A percentile compares a stretch with the other conserved stretches of the same genome.
Evolutionary conservation across 2,329 filamentous ascomycete species (phyloP).

Genomic region (Penicillium glabrum): DNA sequence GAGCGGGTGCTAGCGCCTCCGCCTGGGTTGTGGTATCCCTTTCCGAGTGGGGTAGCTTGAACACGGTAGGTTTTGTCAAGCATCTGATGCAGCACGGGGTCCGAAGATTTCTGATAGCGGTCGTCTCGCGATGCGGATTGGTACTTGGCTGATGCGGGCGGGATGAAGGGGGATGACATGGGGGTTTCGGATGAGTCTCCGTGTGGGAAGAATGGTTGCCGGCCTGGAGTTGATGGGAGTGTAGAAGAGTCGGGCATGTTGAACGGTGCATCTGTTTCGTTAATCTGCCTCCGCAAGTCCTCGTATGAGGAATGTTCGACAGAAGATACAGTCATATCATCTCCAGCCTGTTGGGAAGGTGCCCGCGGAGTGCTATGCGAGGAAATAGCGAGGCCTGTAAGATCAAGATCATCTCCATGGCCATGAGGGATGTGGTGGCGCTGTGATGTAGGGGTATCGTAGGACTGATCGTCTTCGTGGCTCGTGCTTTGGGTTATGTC

Average conservation of each 20-base stretch:
- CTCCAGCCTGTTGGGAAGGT: slow-evolving; percentile 29
- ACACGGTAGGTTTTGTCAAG: slow-evolving; percentile 94
- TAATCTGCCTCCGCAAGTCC: slow-evolving; percentile 66
- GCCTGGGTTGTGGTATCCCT: slow-evolving; percentile 31
- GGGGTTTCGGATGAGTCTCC: slow-evolving; percentile 64
- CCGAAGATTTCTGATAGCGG: slow-evolving; percentile 45
- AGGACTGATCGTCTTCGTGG: slow-evolving; percentile 39
- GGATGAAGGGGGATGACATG: slow-evolving; percentile 56
- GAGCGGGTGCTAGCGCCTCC: slow-evolving; percentile 25
- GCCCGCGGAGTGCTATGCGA: slow-evolving; percentile 50
- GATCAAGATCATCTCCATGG: slow-evolving; percentile 46
- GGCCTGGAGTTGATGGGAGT: slow-evolving; percentile 40
- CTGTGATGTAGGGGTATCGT: slow-evolving; percentile 41
- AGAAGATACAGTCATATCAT: slow-evolving; percentile 42
- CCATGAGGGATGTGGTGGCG: slow-evolving; percentile 26
- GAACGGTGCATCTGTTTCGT: slow-evolving; percentile 41
- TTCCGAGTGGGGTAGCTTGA: slow-evolving; percentile 81
- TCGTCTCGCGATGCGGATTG: slow-evolving; percentile 40
- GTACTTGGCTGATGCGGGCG: slow-evolving; percentile 47
- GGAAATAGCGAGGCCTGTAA: slow-evolving; percentile 44
- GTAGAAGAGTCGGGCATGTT: slow-evolving; percentile 34
- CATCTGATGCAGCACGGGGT: slow-evolving; percentile 85
- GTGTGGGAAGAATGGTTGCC: slow-evolving; percentile 22
- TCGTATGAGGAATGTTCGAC: slow-evolving; percentile 73
- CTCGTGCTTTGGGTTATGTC: slow-evolving; percentile 46